Evolutionary conservation across 2,329 filamentous ascomycete species (phyloP).

Genomic region (Thelonectria rubi): DNA sequence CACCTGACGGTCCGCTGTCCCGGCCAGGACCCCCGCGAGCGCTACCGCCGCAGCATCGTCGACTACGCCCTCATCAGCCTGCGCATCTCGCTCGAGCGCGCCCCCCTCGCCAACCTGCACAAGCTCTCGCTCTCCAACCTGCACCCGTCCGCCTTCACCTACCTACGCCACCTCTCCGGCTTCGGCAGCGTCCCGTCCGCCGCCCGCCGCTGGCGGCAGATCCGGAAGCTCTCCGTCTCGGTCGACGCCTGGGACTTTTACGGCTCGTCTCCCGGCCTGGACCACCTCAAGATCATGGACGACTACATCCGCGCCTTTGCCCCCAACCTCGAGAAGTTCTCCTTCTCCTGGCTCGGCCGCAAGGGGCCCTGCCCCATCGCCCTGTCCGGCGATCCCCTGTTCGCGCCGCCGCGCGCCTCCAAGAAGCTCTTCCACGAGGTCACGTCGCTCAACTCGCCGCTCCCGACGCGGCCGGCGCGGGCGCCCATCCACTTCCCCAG

Average conservation of each 20-base stretch:
- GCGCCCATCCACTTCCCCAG: constrained; percentile 71
- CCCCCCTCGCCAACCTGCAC: constrained; percentile 70
- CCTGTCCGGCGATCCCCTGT: constrained; percentile 75
- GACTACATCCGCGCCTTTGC: constrained; percentile 80
- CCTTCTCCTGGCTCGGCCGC: constrained; percentile 80
- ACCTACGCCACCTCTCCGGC: constrained; percentile 77
- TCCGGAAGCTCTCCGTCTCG: constrained; percentile 75
- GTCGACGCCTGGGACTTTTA: constrained; percentile 76
- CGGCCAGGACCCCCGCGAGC: constrained; percentile 72
- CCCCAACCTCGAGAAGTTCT: constrained; percentile 71
- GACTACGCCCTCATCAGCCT: constrained; percentile 91
- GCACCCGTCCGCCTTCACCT: constrained; percentile 79
- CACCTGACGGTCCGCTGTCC: constrained; percentile 82
- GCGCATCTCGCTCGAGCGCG: constrained; percentile 82
- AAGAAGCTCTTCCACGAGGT: constrained; percentile 72
- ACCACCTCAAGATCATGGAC: constrained; percentile 82
- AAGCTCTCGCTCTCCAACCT: constrained; percentile 78
- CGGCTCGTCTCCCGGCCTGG: constrained; percentile 65
- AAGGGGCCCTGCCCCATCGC: constrained; percentile 79
- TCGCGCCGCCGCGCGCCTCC: constrained; percentile 62
- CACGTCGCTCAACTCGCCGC: constrained; percentile 70
- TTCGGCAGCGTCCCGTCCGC: constrained; percentile 80
- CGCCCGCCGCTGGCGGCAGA: constrained; percentile 78
- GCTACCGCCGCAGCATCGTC: constrained; percentile 79
- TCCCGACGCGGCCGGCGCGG: constrained; percentile 62